These are phyloP conservation scores for Lachancea fermentati DNA, from an alignment of 805 yeast genomes.

Conservation along the genomic window DNA sequence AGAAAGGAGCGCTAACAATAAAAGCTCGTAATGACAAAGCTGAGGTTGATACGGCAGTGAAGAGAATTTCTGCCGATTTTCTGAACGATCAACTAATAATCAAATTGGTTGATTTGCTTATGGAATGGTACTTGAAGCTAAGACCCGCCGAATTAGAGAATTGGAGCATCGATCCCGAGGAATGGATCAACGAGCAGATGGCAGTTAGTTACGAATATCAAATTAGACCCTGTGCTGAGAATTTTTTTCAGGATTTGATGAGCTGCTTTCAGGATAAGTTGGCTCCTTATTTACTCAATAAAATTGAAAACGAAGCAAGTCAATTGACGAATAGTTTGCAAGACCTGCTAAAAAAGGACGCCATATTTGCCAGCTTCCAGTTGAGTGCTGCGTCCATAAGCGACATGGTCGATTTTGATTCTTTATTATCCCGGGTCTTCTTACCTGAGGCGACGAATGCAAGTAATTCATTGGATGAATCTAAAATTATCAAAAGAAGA, in stretches of 20 bases:
- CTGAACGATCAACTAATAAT: slow-evolving; percentile 53
- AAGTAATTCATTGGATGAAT: slow-evolving; percentile 42
- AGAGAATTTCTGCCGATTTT: slow-evolving; percentile 45
- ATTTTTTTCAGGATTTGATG: slow-evolving; percentile 71
- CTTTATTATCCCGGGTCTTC: slow-evolving; percentile 50
- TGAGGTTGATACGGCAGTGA: slow-evolving; percentile 56
- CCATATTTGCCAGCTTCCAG: slow-evolving; percentile 79
- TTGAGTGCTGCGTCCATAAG: slow-evolving; percentile 62
- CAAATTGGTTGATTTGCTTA: slow-evolving; percentile 58
- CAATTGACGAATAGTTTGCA: slow-evolving; percentile 31
- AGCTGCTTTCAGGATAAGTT: slow-evolving; percentile 53
- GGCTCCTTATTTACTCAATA: slow-evolving; percentile 50
- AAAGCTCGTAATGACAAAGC: slow-evolving; percentile 59
- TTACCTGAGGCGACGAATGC: slow-evolving; percentile 50
- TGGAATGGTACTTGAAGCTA: slow-evolving; percentile 67
- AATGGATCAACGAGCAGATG: slow-evolving; percentile 81
- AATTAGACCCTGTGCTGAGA: slow-evolving; percentile 81
- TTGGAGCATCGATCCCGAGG: slow-evolving; percentile 88
- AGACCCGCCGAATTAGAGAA: slow-evolving; percentile 71
- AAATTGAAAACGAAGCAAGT: slow-evolving; percentile 42
- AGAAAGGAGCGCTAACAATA: slow-evolving; percentile 61
- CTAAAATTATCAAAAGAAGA: slow-evolving; percentile 67
- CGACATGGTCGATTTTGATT: slow-evolving; percentile 63
- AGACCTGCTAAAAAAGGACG: slow-evolving; percentile 66
- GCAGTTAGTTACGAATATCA: slow-evolving; percentile 77